Conservation (phyloP, 441 rosid species). For the Croton setiger region DNA sequence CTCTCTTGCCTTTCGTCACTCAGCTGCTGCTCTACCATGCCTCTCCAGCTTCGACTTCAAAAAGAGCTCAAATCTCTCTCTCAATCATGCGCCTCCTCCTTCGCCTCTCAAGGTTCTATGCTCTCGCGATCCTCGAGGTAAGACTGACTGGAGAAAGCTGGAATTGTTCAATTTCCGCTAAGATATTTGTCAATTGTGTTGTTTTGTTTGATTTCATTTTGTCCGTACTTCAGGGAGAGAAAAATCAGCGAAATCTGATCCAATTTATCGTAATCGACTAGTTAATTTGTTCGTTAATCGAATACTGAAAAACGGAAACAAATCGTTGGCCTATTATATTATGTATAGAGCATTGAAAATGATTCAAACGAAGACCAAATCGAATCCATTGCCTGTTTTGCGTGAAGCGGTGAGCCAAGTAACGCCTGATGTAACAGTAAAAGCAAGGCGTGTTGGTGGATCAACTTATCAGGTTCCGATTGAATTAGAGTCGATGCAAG, state of each 20-base stretch:
- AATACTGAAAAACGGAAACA: conserved; percentile 24
- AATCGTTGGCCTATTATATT: conserved; percentile 27
- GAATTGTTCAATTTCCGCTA: not conserved
- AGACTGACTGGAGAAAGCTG: not conserved
- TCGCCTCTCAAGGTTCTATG: conserved; percentile 34
- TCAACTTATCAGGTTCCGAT: conserved; percentile 20
- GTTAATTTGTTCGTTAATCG: conserved; percentile 25
- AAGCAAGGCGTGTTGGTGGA: conserved; percentile 21
- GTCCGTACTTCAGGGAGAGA: not conserved
- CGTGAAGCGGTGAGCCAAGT: too few species aligned
- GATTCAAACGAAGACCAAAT: conserved; percentile 17
- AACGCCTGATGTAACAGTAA: conserved; percentile 24
- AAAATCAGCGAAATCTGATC: conserved; percentile 14
- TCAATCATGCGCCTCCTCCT: conserved; percentile 27
- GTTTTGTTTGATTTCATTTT: too few species aligned
- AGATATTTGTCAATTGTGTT: not conserved
- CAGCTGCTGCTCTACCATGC: conserved; percentile 17
- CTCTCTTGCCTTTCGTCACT: conserved; percentile 14
- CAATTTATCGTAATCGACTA: conserved; percentile 25
- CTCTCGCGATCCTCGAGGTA: conserved; percentile 46
- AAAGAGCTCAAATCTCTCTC: conserved; percentile 1
- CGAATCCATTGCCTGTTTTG: conserved; percentile 23
- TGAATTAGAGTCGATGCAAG: conserved; percentile 17
- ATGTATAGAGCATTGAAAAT: conserved; percentile 23
- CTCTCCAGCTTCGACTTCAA: conserved; percentile 26